Conservation (phyloP, 225 moss, liverwort and hornwort genomes). For the Anthoceros angustus region DNA sequence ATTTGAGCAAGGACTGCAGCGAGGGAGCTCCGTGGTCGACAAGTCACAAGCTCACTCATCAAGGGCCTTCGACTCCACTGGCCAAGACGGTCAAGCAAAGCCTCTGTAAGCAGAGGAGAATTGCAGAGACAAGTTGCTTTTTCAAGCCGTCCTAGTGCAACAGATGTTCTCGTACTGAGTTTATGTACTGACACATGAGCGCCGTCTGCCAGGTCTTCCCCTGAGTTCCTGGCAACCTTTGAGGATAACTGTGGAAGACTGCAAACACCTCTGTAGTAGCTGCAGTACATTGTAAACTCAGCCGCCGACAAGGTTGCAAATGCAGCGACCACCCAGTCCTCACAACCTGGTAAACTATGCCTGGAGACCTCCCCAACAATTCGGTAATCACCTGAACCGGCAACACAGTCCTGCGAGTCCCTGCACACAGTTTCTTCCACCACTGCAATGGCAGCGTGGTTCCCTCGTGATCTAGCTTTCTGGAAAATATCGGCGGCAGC, state of each 20-base stretch:
- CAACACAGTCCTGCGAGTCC: neutral
- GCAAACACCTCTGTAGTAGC: no score
- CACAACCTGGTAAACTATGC: neutral
- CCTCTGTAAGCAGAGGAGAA: neutral
- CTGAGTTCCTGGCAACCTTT: neutral
- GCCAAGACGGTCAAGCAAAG: neutral
- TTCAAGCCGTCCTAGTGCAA: neutral
- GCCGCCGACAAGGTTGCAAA: neutral
- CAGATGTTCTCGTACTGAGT: neutral
- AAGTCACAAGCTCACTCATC: constrained; percentile 15
- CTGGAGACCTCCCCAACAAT: neutral
- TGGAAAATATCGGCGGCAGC: no score
- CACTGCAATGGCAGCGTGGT: neutral
- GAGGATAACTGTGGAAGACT: neutral
- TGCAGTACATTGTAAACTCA: neutral
- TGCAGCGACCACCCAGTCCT: neutral
- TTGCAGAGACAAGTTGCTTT: neutral
- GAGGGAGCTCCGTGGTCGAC: constrained; percentile 48
- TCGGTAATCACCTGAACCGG: neutral
- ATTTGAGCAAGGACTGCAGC: constrained; percentile 72
- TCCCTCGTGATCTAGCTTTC: neutral
- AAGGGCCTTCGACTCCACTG: neutral
- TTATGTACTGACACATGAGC: neutral
- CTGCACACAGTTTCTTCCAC: neutral
- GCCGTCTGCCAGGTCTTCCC: neutral